Conservation (phyloP, 2,329 filamentous ascomycete species). For the Triangularia verruculosa region DNA sequence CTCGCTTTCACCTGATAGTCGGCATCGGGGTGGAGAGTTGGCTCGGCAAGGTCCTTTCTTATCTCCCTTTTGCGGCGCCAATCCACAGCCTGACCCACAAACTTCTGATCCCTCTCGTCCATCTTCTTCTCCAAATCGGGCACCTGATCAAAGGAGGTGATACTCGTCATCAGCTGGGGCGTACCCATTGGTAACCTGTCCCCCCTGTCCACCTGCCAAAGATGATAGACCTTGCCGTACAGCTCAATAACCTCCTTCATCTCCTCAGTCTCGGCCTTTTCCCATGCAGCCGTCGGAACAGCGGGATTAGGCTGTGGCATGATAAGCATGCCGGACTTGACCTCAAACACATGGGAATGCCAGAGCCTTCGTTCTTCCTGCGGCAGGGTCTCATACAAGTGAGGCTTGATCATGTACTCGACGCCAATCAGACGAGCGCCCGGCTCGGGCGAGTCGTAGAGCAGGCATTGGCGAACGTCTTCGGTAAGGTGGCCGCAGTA, state of each 20-base stretch:
- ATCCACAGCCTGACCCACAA: conserved; percentile 42
- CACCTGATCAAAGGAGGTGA: conserved; percentile 47
- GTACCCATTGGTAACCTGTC: conserved; percentile 54
- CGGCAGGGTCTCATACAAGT: conserved; percentile 64
- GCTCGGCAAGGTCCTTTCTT: conserved; percentile 41
- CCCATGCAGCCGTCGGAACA: conserved; percentile 64
- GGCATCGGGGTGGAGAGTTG: conserved; percentile 41
- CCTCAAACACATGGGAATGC: conserved; percentile 75
- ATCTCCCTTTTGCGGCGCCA: conserved; percentile 44
- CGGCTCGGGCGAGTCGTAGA: conserved; percentile 70
- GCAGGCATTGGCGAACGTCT: conserved; percentile 79
- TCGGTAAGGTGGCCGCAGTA: conserved; percentile 76
- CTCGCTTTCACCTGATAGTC: not conserved
- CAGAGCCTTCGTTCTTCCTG: conserved; percentile 69
- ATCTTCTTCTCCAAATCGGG: conserved; percentile 43
- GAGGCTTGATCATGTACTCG: conserved; percentile 80
- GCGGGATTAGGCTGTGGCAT: conserved; percentile 58
- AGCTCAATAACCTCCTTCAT: conserved; percentile 73
- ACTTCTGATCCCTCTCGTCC: conserved; percentile 43
- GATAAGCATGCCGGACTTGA: conserved; percentile 76
- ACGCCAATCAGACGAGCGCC: conserved; percentile 75
- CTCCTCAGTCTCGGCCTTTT: conserved; percentile 71
- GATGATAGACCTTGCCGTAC: conserved; percentile 82
- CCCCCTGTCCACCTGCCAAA: conserved; percentile 81
- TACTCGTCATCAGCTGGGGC: conserved; percentile 55